Percentiles rank a stretch among this genome's conserved stretches.
Evolutionary conservation across 2,329 filamentous ascomycete species (phyloP).

Genomic region (Botrytis elliptica): DNA sequence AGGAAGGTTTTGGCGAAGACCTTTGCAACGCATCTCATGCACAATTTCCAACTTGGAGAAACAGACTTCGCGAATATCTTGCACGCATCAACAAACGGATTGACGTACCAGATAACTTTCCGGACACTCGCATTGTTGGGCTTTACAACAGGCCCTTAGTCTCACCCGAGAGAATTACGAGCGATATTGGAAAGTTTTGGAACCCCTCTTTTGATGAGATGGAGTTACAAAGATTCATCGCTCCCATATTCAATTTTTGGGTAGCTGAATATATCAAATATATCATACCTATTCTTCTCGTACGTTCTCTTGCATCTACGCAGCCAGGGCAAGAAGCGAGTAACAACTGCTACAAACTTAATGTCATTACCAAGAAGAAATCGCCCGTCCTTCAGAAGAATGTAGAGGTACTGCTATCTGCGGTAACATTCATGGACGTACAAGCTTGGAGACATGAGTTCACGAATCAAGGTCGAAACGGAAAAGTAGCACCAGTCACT

Average conservation of each 20-base stretch:
- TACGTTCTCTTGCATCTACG: constrained; percentile 6
- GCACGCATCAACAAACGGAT: not conserved
- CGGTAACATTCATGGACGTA: constrained; percentile 2
- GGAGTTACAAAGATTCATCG: not conserved
- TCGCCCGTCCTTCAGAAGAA: not conserved
- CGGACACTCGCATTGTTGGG: not conserved
- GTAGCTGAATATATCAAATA: constrained; percentile 5
- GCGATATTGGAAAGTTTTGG: not conserved
- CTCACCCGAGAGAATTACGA: not conserved
- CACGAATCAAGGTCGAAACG: not conserved
- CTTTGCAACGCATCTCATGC: constrained; percentile 2
- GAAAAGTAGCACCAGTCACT: not conserved
- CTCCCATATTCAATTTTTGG: constrained; percentile 7
- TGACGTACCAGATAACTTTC: not conserved
- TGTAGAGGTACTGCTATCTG: constrained; percentile 7
- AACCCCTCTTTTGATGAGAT: not conserved
- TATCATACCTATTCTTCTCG: constrained; percentile 4
- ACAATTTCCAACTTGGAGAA: not conserved
- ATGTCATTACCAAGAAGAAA: not conserved
- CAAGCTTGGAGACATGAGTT: not conserved
- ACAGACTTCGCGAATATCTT: constrained; percentile 10
- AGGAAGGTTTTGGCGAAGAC: constrained; percentile 72
- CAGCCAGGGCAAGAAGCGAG: constrained; percentile 5
- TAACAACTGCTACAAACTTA: constrained; percentile 8
- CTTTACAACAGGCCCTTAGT: constrained; percentile 2